Conservation (phyloP, 1,284 basidiomycete genomes). For the Ceratobasidium sp. region DNA sequence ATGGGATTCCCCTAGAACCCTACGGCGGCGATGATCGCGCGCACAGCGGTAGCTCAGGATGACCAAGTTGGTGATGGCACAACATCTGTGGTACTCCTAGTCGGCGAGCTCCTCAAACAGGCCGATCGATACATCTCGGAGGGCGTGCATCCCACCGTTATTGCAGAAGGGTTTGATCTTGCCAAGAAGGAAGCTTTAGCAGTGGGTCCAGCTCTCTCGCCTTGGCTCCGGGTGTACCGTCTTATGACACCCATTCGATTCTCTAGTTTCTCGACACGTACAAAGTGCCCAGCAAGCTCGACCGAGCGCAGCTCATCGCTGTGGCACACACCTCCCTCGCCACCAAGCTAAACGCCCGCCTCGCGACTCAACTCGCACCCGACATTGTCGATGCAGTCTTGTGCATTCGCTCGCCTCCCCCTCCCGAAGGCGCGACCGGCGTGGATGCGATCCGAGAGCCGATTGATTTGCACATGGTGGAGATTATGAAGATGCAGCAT, state of each 20-base stretch:
- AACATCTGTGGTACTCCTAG: conserved; percentile 95
- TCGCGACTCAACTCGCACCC: conserved; percentile 90
- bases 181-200: conserved; percentile 94
- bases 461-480: conserved; percentile 99
- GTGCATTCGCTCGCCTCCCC: conserved; percentile 81
- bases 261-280: conserved; percentile 91
- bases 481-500: conserved; percentile 99
- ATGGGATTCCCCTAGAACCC: conserved; percentile 70
- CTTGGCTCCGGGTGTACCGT: not conserved
- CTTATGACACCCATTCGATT: conserved; percentile 12
- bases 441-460: conserved; percentile 81
- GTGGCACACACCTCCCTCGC: conserved; percentile 95
- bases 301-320: conserved; percentile 90
- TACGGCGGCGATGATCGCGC: conserved; percentile 98
- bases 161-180: conserved; percentile 95
- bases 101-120: conserved; percentile 97
- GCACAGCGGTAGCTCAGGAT: conserved; percentile 97
- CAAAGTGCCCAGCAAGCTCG: conserved; percentile 78
- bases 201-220: conserved; percentile 62
- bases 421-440: conserved; percentile 65
- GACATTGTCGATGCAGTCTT: conserved; percentile 97
- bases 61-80: conserved; percentile 99
- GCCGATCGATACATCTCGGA: conserved; percentile 98
- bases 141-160: conserved; percentile 97
- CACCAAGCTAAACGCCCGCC: conserved; percentile 87